Percentiles rank a stretch among this genome's conserved stretches.
Conservation (phyloP, 2,329 filamentous ascomycete species). For the Calonectria ilicicola region DNA sequence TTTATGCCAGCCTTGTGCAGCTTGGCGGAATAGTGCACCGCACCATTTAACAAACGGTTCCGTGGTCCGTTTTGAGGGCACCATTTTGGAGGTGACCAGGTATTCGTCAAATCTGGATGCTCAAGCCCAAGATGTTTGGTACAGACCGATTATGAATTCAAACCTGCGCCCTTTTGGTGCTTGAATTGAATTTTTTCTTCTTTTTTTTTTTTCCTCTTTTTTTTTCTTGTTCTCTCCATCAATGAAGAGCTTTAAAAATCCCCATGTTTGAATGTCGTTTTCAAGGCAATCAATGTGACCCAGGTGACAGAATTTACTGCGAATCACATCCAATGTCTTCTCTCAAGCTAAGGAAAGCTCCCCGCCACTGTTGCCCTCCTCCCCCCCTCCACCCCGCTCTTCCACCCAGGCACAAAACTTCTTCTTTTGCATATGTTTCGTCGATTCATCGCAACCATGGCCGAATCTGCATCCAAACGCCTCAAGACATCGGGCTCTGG, state of each 20-base stretch:
- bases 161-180: too few species aligned
- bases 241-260: too few species aligned
- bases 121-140: too few species aligned
- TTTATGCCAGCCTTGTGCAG: not conserved
- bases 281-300: too few species aligned
- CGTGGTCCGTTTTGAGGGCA: too few species aligned
- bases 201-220: too few species aligned
- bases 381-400: not conserved
- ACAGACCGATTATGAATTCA: too few species aligned
- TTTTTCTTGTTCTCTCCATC: too few species aligned
- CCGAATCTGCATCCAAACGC: slow-evolving; percentile 81
- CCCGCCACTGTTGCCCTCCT: not conserved
- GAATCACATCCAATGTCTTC: not conserved
- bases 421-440: slow-evolving; percentile 45
- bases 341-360: slow-evolving; percentile 2
- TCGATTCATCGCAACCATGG: slow-evolving; percentile 50
- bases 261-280: too few species aligned
- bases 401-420: slow-evolving; percentile 7
- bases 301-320: too few species aligned
- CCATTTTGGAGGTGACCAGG: not conserved
- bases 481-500: slow-evolving; percentile 76
- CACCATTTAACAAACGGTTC: slow-evolving; percentile 2
- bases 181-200: too few species aligned
- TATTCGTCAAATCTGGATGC: not conserved
- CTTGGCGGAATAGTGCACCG: not conserved